Evolutionary conservation across 352 stramenopile species (phyloP).

Genomic region (Poterioochromonas sp.): DNA sequence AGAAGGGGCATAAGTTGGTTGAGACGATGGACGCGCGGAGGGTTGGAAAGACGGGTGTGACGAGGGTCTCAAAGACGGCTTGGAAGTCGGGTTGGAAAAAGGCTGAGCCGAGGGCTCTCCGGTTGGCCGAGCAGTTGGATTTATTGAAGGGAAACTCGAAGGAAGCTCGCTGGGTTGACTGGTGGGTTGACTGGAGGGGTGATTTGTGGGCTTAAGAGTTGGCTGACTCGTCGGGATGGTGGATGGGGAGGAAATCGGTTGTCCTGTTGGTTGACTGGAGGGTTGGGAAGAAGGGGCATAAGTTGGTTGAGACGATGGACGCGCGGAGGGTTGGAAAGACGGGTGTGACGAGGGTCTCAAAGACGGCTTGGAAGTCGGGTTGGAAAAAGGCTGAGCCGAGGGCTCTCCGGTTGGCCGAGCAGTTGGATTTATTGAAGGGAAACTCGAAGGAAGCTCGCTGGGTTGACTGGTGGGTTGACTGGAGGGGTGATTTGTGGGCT

Average conservation of each 20-base stretch:
- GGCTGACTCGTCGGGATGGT: neutral
- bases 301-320: neutral
- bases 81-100: too few relatives aligned
- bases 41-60: neutral
- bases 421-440: neutral
- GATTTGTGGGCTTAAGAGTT: neutral
- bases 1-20: neutral
- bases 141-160: neutral
- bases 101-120: neutral
- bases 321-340: neutral
- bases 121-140: neutral
- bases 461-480: neutral
- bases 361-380: neutral
- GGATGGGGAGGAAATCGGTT: neutral
- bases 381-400: neutral
- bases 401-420: neutral
- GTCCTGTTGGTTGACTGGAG: neutral
- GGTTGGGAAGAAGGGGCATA: neutral
- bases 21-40: neutral
- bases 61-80: too few relatives aligned
- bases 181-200: neutral
- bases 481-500: neutral
- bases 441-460: neutral
- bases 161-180: neutral
- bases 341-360: neutral